Base-by-base conservation (phyloP, 75 land plant genomes). In the Chamaecyparis obtusa region DNA sequence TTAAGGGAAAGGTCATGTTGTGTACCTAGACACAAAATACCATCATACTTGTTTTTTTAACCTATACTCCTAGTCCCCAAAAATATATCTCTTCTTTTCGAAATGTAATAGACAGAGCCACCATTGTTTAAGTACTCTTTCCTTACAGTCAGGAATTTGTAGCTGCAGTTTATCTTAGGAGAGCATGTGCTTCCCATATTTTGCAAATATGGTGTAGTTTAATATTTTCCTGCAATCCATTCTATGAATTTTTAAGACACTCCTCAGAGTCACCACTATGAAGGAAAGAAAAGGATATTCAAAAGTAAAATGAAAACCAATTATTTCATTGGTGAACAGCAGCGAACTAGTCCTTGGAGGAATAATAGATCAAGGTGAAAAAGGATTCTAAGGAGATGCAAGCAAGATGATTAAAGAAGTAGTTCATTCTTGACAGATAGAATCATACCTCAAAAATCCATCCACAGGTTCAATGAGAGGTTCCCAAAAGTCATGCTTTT, bases 381-480 rank as follows among this genome's bases (percentile, higher is more conserved):
- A 82, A 41, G 33, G 44, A 39, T n/a, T 71, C 35, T 10, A 86
- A 43, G 8, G 21, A 77, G 44, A 17, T 13, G 33, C 14, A 7
- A 86, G 21, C 19, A 33, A 86, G 35, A 51, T 33, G 19, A 79
- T 2, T 77, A 32, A 46, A 43, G 35, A 46, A n/a, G 27, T 37
- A 3, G 24, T 16, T 44, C 46, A 44, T 44, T 44, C 44, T 30
- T 86, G 39, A 37, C 32, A 37, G 43, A 85, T 15, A n/a, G 32
- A 67, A 77, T 15, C 37, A 87, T 85, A 98, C 99, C 99, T 95
- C 85, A 97, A 48, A 85, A 91, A 93, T 76, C 95, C 99, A 91
- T 98, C 98, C 72, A 91, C 86, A 60, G 95, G 92, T 89, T 98
- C 99, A 85, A 98, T 87, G 85, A 98, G 87, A 16, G 99, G 99